Percentiles rank a stretch among this genome's conserved stretches.
These are phyloP conservation scores for Coemansia sp. DNA, from an alignment of 192 early-diverging fungal species.

Conservation along the genomic window DNA sequence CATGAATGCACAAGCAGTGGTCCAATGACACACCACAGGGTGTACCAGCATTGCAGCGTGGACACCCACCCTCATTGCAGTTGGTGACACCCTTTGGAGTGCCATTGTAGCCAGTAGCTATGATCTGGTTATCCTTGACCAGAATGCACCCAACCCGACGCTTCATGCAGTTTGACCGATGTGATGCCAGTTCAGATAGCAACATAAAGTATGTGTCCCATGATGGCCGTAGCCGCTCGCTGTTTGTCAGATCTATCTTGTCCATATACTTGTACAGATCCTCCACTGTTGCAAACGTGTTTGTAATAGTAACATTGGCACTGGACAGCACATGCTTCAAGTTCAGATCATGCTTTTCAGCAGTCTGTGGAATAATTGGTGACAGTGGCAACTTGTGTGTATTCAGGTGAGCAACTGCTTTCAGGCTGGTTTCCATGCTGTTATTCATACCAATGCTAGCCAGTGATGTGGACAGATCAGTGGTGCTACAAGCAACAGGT, in stretches of 20 bases:
- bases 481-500: neutral
- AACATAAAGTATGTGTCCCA: conserved; percentile 99
- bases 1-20: conserved; percentile 93
- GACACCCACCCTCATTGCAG: conserved; percentile 94
- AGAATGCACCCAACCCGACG: conserved; percentile 94
- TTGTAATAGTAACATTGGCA: conserved; percentile 68
- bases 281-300: conserved; percentile 45
- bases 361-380: conserved; percentile 26
- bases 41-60: conserved; percentile 84
- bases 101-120: conserved; percentile 99
- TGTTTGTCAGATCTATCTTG: conserved; percentile 63
- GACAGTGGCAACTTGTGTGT: conserved; percentile 13
- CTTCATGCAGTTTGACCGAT: conserved; percentile 97
- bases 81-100: conserved; percentile 90
- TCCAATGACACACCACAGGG: conserved; percentile 78
- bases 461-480: conserved; percentile 7
- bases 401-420: neutral
- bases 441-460: conserved; percentile 2
- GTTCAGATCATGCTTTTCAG: conserved; percentile 21
- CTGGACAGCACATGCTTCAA: conserved; percentile 36
- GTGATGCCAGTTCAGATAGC: conserved; percentile 86
- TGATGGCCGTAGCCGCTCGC: conserved; percentile 78
- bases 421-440: conserved; percentile 2
- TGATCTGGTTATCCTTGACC: conserved; percentile 81
- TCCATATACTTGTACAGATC: conserved; percentile 53